Base-by-base conservation (phyloP, 768 basidiomycete species). In the Sporobolomyces phaffii region DNA sequence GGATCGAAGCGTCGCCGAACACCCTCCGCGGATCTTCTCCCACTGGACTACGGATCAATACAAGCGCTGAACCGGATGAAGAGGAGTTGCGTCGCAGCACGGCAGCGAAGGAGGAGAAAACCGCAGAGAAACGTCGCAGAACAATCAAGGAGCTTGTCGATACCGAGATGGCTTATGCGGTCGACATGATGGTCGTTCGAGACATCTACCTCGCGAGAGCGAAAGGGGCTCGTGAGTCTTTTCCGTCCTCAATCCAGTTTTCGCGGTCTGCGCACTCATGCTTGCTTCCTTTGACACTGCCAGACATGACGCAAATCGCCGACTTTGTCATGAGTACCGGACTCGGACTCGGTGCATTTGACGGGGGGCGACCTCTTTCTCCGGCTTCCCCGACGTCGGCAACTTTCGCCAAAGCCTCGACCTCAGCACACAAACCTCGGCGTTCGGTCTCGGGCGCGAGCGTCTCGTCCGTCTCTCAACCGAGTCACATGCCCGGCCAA, bases 121-220 rank as follows among this genome's bases (percentile, higher is more conserved):
- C 45, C 28, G 43, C 43, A 5, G 50, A 64, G 26, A 74, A 65
- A 60, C 54, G 73, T 20, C 24, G 34, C 22, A 28, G 65, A 43
- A 64, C 62, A 1, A 83, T 92, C 65, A 83, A 84, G 75, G 96
- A 99, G 79, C 85, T 97, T 73, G 84, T 98, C 52, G 89, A 90
- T 78, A 97, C 91, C 0, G 96, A 99, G 78, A 86, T 90, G 73
- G 91, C 91, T 79, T 98, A 91, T 77, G 94, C 98, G 8, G 88
- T 90, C 78, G 96, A 98, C 79, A 81, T 99, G 70, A 92, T 96
- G 77, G 86, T 91, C 75, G 89, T 98, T 83, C 92, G 94, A 84
- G 92, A 91, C 72, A 75, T 86, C 76, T 34, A 65, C 60, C 43
- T 74, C 52, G 58, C 67, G 10, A 22, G 58, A 31, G 66, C 56